phyloP scores from a whole-genome alignment of 1,284 basidiomycete species.

The Grifola frondosa region DNA sequence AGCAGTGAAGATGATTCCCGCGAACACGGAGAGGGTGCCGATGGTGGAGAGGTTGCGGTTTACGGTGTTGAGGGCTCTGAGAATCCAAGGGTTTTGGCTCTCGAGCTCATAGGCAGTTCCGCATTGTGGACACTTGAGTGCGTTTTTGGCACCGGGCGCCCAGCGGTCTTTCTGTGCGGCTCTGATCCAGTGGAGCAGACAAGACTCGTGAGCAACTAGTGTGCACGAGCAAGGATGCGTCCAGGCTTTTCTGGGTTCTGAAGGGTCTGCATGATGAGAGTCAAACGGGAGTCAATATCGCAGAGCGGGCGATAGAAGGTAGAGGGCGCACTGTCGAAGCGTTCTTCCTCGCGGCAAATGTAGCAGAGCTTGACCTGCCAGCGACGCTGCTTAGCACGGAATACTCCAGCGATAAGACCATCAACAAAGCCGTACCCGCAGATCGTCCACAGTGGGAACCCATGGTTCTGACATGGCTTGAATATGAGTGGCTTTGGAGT shows the following conservation, averaged over 20 bases:
- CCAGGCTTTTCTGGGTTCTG: slow-evolving; percentile 54
- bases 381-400: not conserved
- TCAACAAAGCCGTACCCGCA: slow-evolving; percentile 35
- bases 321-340: slow-evolving; percentile 46
- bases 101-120: slow-evolving; percentile 62
- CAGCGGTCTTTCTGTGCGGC: slow-evolving; percentile 60
- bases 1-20: slow-evolving; percentile 44
- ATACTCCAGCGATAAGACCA: no score
- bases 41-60: slow-evolving; percentile 48
- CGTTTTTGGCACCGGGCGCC: slow-evolving; percentile 51
- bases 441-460: slow-evolving; percentile 39
- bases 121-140: slow-evolving; percentile 80
- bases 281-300: not conserved
- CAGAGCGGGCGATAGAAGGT: not conserved
- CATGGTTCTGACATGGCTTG: slow-evolving; percentile 8
- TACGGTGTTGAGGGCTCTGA: slow-evolving; percentile 49
- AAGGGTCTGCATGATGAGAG: not conserved
- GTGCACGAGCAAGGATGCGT: slow-evolving; percentile 80
- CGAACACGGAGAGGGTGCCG: slow-evolving; percentile 51
- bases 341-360: slow-evolving; percentile 75
- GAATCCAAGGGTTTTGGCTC: slow-evolving; percentile 54
- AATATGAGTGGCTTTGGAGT: not conserved
- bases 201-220: slow-evolving; percentile 74
- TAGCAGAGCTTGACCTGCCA: slow-evolving; percentile 70
- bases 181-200: slow-evolving; percentile 75